Evolutionary conservation across 1,284 basidiomycete species (phyloP).

Genomic region (Ganoderma lingzhi): DNA sequence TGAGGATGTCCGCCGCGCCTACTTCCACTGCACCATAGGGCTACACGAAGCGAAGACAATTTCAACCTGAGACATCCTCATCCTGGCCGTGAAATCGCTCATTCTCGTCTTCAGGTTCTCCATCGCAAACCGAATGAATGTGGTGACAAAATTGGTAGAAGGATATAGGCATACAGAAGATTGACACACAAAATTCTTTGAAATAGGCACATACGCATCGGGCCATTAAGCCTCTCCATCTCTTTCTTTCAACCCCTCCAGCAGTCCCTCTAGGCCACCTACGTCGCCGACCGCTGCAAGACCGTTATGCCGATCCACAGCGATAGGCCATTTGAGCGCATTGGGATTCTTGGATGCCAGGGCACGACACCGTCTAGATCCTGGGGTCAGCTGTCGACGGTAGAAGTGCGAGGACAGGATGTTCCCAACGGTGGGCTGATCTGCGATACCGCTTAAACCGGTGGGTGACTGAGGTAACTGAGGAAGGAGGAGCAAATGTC

Average conservation of each 20-base stretch:
- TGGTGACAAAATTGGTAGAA: neutral
- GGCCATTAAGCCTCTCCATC: slow-evolving; percentile 57
- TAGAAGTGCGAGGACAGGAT: slow-evolving; percentile 62
- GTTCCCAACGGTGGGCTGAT: slow-evolving; percentile 41
- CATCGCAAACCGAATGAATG: too few species aligned
- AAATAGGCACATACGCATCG: neutral
- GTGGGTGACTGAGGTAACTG: slow-evolving; percentile 20
- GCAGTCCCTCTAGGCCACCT: slow-evolving; percentile 68
- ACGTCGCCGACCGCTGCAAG: slow-evolving; percentile 68
- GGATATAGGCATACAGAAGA: neutral
- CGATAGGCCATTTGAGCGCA: slow-evolving; percentile 71
- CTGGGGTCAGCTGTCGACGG: slow-evolving; percentile 52
- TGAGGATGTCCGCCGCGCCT: too few species aligned
- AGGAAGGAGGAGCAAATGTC: neutral
- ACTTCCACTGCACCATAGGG: too few species aligned
- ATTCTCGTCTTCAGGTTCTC: too few species aligned
- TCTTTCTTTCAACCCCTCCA: slow-evolving; percentile 66
- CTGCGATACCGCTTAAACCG: slow-evolving; percentile 33
- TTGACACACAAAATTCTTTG: neutral
- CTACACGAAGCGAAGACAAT: too few species aligned
- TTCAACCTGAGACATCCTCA: too few species aligned
- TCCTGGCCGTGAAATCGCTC: too few species aligned
- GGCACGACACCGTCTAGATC: slow-evolving; percentile 54
- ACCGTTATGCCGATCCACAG: slow-evolving; percentile 79
- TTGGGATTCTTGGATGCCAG: slow-evolving; percentile 62